phyloP scores from a whole-genome alignment of 1,139 yeast genomes.

The Pichia sp. region DNA sequence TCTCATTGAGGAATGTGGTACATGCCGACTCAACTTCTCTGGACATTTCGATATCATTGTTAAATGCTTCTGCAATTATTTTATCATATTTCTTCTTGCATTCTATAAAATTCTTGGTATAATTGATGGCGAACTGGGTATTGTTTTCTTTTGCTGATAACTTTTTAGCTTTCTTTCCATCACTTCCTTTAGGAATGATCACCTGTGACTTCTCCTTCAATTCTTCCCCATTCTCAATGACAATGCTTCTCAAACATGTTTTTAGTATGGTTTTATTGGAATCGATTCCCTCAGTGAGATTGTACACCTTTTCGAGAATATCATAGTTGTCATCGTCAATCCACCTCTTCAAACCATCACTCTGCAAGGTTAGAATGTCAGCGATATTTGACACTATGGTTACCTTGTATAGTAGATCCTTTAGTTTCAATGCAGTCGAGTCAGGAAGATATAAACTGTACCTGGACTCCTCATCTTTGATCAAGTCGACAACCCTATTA shows the following conservation, averaged over 20 bases:
- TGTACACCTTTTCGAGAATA: constrained; percentile 41
- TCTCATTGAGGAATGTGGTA: constrained; percentile 53
- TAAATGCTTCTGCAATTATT: constrained; percentile 43
- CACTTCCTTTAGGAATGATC: constrained; percentile 1
- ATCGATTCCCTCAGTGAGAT: constrained; percentile 50
- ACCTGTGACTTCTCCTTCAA: constrained; percentile 25
- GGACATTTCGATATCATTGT: constrained; percentile 41
- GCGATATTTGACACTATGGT: constrained; percentile 56
- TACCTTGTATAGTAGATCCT: constrained; percentile 52
- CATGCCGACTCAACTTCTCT: constrained; percentile 57
- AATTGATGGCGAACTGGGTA: constrained; percentile 53
- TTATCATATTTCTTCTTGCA: constrained; percentile 47
- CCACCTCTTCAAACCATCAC: constrained; percentile 55
- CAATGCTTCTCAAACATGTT: constrained; percentile 40
- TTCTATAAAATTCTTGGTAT: constrained; percentile 58
- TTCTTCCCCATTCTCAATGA: constrained; percentile 37
- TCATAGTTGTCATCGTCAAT: constrained; percentile 33
- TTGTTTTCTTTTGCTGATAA: constrained; percentile 32
- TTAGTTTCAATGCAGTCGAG: constrained; percentile 46
- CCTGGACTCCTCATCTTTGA: constrained; percentile 53
- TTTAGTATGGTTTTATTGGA: constrained; percentile 44
- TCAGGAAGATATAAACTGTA: constrained; percentile 49
- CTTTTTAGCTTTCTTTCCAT: constrained; percentile 22
- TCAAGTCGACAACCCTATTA: constrained; percentile 43
- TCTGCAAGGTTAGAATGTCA: constrained; percentile 38